Percentiles rank a stretch among this genome's conserved stretches.
Conservation (phyloP, 1,284 basidiomycete genomes). For the Marasmius fiardii region DNA sequence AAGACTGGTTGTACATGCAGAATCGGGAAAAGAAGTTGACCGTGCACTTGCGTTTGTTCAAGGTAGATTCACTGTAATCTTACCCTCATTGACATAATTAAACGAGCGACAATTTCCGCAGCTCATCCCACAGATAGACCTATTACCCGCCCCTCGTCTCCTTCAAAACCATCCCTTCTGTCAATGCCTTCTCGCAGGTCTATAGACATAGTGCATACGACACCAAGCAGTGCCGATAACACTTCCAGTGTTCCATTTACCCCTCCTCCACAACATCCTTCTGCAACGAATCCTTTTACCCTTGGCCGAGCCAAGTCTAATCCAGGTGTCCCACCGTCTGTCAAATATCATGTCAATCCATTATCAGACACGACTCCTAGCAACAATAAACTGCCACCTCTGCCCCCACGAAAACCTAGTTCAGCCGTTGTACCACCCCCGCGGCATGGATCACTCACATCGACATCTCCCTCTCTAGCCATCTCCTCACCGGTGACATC, state of each 20-base stretch:
- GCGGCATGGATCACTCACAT: slow-evolving; percentile 18
- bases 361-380: slow-evolving; percentile 3
- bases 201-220: slow-evolving; percentile 1
- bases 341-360: slow-evolving; percentile 11
- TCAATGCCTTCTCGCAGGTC: slow-evolving; percentile 6
- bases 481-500: slow-evolving; percentile 26
- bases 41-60: slow-evolving; percentile 66
- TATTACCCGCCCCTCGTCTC: slow-evolving; percentile 9
- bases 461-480: slow-evolving; percentile 30
- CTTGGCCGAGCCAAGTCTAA: slow-evolving; percentile 5
- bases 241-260: slow-evolving; percentile 5
- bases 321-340: slow-evolving; percentile 5
- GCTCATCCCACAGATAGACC: slow-evolving; percentile 10
- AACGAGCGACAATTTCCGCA: neutral
- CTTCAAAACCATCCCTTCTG: slow-evolving; percentile 2
- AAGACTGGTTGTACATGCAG: slow-evolving; percentile 61
- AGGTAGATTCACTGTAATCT: slow-evolving; percentile 34
- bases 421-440: slow-evolving; percentile 23
- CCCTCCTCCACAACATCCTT: slow-evolving; percentile 7
- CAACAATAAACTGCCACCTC: slow-evolving; percentile 12
- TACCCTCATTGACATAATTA: neutral
- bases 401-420: slow-evolving; percentile 18
- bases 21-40: slow-evolving; percentile 56
- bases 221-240: neutral
- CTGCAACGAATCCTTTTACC: slow-evolving; percentile 11